phyloP scores from a whole-genome alignment of 78 protist genomes.

The Bodo saltans region DNA sequence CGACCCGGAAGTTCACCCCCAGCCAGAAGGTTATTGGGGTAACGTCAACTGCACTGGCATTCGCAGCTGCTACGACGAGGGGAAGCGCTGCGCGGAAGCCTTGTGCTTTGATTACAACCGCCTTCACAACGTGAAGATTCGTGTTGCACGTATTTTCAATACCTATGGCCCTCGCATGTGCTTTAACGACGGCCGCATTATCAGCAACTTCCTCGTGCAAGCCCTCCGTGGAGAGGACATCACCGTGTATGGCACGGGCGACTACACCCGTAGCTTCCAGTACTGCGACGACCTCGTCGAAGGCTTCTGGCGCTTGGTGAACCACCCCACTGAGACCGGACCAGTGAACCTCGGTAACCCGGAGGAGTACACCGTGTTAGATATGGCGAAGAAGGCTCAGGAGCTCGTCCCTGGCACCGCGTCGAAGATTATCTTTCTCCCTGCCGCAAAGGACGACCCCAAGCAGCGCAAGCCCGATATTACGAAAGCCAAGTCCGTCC shows the following conservation, averaged over 20 bases:
- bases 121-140: slow-evolving; percentile 43
- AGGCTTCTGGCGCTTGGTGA: slow-evolving; percentile 54
- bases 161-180: slow-evolving; percentile 82
- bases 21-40: slow-evolving; percentile 71
- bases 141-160: slow-evolving; percentile 81
- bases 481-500: slow-evolving; percentile 7
- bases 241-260: slow-evolving; percentile 74
- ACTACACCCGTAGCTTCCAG: slow-evolving; percentile 72
- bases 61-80: slow-evolving; percentile 87
- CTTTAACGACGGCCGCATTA: slow-evolving; percentile 79
- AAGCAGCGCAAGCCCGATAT: slow-evolving; percentile 53
- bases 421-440: slow-evolving; percentile 29
- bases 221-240: slow-evolving; percentile 51
- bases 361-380: slow-evolving; percentile 60
- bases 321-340: slow-evolving; percentile 8
- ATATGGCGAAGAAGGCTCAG: slow-evolving; percentile 40
- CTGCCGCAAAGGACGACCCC: slow-evolving; percentile 57
- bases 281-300: slow-evolving; percentile 45
- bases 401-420: slow-evolving; percentile 1
- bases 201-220: slow-evolving; percentile 74
- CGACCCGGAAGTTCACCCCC: slow-evolving; percentile 67
- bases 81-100: slow-evolving; percentile 80
- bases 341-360: slow-evolving; percentile 78
- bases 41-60: slow-evolving; percentile 66
- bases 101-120: slow-evolving; percentile 53